These are phyloP conservation scores for Alternaria dauci DNA, from an alignment of 2,329 filamentous ascomycete genomes.

Conservation along the genomic window DNA sequence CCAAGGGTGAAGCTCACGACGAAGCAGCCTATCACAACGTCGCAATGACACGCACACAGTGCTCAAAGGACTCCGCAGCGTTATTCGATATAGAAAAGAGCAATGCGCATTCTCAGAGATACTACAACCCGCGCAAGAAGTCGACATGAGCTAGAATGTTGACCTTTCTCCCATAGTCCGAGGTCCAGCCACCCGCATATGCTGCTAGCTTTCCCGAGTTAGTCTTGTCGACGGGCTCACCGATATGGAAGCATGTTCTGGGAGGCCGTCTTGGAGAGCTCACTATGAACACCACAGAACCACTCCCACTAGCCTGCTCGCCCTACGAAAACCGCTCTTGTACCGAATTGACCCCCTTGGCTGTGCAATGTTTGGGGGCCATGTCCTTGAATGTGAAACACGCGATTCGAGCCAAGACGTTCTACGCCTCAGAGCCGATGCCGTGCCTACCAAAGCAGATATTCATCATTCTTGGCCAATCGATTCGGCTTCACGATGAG, in stretches of 20 bases:
- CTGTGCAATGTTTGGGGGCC: conserved; percentile 12
- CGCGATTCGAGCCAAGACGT: conserved; percentile 15
- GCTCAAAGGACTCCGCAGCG: conserved; percentile 7
- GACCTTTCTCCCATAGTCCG: conserved; percentile 10
- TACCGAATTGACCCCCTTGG: conserved; percentile 8
- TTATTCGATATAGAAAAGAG: conserved; percentile 12
- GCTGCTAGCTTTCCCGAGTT: conserved; percentile 17
- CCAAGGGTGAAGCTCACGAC: conserved; percentile 2
- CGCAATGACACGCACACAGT: conserved; percentile 4
- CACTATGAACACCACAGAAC: conserved; percentile 12
- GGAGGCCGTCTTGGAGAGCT: conserved; percentile 13
- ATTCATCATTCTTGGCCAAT: conserved; percentile 2
- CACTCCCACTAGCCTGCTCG: conserved; percentile 15
- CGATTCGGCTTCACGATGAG: conserved; percentile 14
- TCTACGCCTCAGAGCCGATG: conserved; percentile 13
- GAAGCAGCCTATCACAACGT: conserved; percentile 4
- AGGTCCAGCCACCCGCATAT: conserved; percentile 13
- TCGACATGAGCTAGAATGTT: conserved; percentile 3
- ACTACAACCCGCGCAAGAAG: background rate
- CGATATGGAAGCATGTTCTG: conserved; percentile 17
- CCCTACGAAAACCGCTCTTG: conserved; percentile 4
- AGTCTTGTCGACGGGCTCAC: conserved; percentile 10
- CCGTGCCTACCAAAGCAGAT: conserved; percentile 13
- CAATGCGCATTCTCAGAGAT: conserved; percentile 10
- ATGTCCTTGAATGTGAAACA: conserved; percentile 13